Evolutionary conservation across 1,284 basidiomycete genomes (phyloP).

Genomic region (Thecaphora thlaspeos): DNA sequence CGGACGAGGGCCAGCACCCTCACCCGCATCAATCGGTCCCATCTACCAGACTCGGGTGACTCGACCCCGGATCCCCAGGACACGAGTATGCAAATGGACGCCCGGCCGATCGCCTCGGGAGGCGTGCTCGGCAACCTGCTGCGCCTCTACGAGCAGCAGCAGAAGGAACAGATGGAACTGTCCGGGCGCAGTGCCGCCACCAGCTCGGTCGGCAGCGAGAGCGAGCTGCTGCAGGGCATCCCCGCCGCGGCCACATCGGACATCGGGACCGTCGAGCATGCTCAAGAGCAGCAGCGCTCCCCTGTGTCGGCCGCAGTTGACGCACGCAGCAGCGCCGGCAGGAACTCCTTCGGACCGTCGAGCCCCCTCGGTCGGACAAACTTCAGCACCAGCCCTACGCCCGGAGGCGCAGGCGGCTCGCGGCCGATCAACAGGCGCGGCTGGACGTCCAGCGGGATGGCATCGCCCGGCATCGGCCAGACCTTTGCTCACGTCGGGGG

Average conservation of each 20-base stretch:
- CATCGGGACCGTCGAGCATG: background rate
- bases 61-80: slow-evolving; percentile 51
- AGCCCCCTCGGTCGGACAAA: too few relatives aligned
- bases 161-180: slow-evolving; percentile 24
- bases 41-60: slow-evolving; percentile 43
- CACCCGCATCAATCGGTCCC: slow-evolving; percentile 35
- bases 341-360: too few relatives aligned
- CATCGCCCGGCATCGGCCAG: slow-evolving; percentile 26
- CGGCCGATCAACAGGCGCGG: slow-evolving; percentile 24
- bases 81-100: slow-evolving; percentile 46
- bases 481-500: slow-evolving; percentile 12
- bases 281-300: too few relatives aligned
- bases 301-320: too few relatives aligned
- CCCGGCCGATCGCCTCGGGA: slow-evolving; percentile 40
- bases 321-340: too few relatives aligned
- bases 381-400: slow-evolving; percentile 13
- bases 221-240: slow-evolving; percentile 14
- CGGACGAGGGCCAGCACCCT: slow-evolving; percentile 34
- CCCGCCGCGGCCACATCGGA: slow-evolving; percentile 7
- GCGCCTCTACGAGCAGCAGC: slow-evolving; percentile 54
- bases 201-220: slow-evolving; percentile 26
- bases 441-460: slow-evolving; percentile 18
- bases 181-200: slow-evolving; percentile 16
- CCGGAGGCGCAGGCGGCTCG: slow-evolving; percentile 13
- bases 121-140: slow-evolving; percentile 55